phyloP scores from a whole-genome alignment of 192 early-diverging fungal genomes.

The Backusella morwellensis region DNA sequence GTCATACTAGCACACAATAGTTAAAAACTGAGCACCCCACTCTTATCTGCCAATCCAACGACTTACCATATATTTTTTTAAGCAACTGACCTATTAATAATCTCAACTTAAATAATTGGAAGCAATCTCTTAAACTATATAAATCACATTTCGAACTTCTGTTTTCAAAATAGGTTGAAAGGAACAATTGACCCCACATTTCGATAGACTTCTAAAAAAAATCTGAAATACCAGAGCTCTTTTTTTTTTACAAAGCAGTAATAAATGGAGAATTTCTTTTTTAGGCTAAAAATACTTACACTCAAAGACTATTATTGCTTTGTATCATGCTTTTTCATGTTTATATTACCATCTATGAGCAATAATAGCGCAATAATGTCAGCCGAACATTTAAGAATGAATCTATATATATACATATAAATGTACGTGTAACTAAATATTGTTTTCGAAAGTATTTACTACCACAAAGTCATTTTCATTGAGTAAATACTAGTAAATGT shows the following conservation, averaged over 20 bases:
- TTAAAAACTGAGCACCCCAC: background rate
- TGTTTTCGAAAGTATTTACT: background rate
- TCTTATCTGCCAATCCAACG: background rate
- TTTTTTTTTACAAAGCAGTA: background rate
- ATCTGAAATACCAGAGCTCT: background rate
- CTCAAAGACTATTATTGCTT: background rate
- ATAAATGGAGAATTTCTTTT: background rate
- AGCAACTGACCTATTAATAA: background rate
- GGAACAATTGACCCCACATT: background rate
- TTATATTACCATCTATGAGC: background rate
- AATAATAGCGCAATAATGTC: background rate
- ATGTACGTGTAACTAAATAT: background rate
- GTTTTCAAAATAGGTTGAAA: constrained; percentile 2
- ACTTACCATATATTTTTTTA: background rate
- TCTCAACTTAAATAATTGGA: background rate
- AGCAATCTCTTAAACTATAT: background rate
- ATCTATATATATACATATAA: background rate
- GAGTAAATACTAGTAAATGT: background rate
- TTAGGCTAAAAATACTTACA: background rate
- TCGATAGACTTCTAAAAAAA: background rate
- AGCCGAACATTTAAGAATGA: background rate
- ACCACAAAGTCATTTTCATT: background rate
- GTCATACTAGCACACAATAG: background rate
- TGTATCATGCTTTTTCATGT: background rate
- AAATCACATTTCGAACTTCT: background rate